A percentile compares a stretch with the other conserved stretches of the same genome.
Evolutionary conservation across 345 rosid genomes (phyloP).

Genomic region (Eucalyptus shirleyi): DNA sequence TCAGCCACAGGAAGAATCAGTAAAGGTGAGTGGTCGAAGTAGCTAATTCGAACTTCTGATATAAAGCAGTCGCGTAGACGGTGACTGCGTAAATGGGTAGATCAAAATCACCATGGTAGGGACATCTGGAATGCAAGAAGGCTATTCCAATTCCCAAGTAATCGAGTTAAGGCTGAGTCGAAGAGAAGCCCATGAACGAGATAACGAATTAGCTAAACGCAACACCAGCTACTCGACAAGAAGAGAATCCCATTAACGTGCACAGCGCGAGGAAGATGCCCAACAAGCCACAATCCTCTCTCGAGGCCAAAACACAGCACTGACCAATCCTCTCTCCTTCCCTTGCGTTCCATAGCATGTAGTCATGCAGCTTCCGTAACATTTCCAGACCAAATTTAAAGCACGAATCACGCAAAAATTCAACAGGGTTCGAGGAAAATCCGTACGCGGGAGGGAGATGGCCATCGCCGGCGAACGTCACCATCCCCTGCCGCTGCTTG

Average conservation of each 20-base stretch:
- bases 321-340: not conserved
- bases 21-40: not conserved
- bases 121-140: not conserved
- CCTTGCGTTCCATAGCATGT: not conserved
- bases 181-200: not conserved
- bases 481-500: conserved; percentile 84
- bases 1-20: not conserved
- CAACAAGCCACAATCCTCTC: not conserved
- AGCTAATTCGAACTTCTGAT: not conserved
- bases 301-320: not conserved
- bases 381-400: not conserved
- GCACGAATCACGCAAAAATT: not conserved
- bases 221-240: not conserved
- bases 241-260: not conserved
- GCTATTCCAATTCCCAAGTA: not conserved
- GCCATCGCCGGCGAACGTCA: conserved; percentile 42
- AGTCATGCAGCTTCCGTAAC: not conserved
- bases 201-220: not conserved
- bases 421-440: not conserved
- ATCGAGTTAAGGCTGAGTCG: accelerated
- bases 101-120: not conserved
- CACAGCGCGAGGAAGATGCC: not conserved
- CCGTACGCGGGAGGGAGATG: conserved; percentile 28
- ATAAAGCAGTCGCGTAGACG: not conserved
- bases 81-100: not conserved